phyloP scores from a whole-genome alignment of 1,284 basidiomycete genomes.

The Leccinum insolens region DNA sequence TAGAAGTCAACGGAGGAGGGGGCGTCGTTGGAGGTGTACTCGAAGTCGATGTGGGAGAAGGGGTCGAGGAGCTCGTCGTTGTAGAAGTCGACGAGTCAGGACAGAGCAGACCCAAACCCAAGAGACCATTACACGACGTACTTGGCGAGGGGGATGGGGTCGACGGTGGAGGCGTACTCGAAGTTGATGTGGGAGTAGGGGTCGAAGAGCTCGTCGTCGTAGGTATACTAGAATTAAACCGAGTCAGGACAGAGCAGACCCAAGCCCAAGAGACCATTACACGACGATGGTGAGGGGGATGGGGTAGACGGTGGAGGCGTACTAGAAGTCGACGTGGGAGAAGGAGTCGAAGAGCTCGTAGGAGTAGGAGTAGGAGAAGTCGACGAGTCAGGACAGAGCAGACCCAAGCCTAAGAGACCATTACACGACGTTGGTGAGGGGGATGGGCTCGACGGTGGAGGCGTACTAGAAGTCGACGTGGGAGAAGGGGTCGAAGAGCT shows the following conservation, averaged over 20 bases:
- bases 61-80: neutral
- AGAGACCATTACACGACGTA: neutral
- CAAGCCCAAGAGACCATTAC: slow-evolving; percentile 19
- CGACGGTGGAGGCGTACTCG: neutral
- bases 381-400: neutral
- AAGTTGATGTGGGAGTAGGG: neutral
- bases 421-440: neutral
- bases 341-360: neutral
- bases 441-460: neutral
- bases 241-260: slow-evolving; percentile 13
- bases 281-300: slow-evolving; percentile 4
- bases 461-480: neutral
- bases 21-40: neutral
- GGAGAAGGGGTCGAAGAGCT: neutral
- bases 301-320: too few species aligned
- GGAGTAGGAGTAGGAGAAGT: too few species aligned
- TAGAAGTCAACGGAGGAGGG: neutral
- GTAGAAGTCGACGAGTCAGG: neutral
- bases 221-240: neutral
- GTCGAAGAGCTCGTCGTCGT: neutral
- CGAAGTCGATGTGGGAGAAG: neutral
- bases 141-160: neutral
- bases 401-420: neutral
- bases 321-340: too few species aligned
- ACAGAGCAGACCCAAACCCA: neutral